Base-by-base conservation (phyloP, 2,329 filamentous ascomycete species). In the Cyanodermella asteris region DNA sequence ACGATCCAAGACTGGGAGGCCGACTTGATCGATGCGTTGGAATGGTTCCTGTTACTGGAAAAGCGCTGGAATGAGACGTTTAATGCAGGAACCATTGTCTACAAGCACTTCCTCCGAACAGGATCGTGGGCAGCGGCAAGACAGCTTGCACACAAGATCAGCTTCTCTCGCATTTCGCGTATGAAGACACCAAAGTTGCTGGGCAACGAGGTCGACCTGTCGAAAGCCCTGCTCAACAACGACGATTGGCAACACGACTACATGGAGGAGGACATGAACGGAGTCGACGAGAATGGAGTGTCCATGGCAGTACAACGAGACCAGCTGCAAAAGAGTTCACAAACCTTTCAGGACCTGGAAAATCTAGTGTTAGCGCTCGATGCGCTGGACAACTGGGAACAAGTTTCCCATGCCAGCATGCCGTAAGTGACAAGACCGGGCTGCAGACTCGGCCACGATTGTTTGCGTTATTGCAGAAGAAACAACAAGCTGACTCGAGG, bases 101-200 rank as follows among this genome's bases (percentile, higher is more conserved):
- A 91, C 50, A 75, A 75, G 40, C 70, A 72, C 31, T 81, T 93
- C 40, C 59, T 91, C 23, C 62, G 80, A 90, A 64, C 57, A 78
- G 62, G 16, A n/a, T 7, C 17, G 9, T 28, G 33, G 13, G 33
- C 31, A 6, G 33, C 33, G n/a, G 33, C 31, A 12, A 20, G 32
- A 22, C 16, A 20, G 8, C 20, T 35, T 16, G 30, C 29, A 11
- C 24, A 28, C 16, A 28, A 22, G 16, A 26, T 35, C 9, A 23
- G 27, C 10, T 32, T 35, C 22, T 30, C 33, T 17, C 16, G 14
- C 9, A 22, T 35, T 12, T 39, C 26, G 35, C 36, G 24, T 39
- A 42, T 29, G 38, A 45, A 20, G 29, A 39, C 27, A 32, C 35
- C 16, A 32, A 39, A 22, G 10, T 23, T 34, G 7, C 22, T 34